Evolutionary conservation across 78 protist genomes (phyloP).

Genomic region (Cavenderia fasciculata): DNA sequence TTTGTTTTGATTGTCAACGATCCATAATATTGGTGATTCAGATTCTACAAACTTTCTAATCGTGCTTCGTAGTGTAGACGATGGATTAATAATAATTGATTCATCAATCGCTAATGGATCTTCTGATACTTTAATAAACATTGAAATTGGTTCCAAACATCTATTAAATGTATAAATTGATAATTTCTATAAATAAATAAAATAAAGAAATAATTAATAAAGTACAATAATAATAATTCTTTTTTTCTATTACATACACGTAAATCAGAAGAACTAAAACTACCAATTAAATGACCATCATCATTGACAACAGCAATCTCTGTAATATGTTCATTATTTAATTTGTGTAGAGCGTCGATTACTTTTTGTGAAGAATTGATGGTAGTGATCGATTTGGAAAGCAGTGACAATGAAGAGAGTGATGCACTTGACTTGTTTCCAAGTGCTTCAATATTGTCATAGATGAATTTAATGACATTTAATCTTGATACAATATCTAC

Average conservation of each 20-base stretch:
- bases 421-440: slow-evolving; percentile 26
- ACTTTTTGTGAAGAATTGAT: slow-evolving; percentile 8
- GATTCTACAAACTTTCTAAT: slow-evolving; percentile 45
- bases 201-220: too few species aligned
- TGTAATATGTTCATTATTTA: slow-evolving; percentile 21
- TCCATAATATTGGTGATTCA: slow-evolving; percentile 49
- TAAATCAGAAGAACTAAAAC: slow-evolving; percentile 39
- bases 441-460: slow-evolving; percentile 59
- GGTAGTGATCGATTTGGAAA: slow-evolving; percentile 27
- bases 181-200: slow-evolving; percentile 6
- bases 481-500: slow-evolving; percentile 69
- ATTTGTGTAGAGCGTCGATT: slow-evolving; percentile 31
- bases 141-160: slow-evolving; percentile 56
- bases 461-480: slow-evolving; percentile 25
- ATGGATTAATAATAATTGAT: not conserved
- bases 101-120: slow-evolving; percentile 1
- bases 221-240: not conserved
- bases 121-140: slow-evolving; percentile 16
- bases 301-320: slow-evolving; percentile 43
- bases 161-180: slow-evolving; percentile 55
- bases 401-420: not conserved
- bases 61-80: slow-evolving; percentile 12
- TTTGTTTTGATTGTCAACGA: slow-evolving; percentile 45
- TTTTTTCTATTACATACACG: slow-evolving; percentile 6
- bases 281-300: slow-evolving; percentile 35